Base-by-base conservation (phyloP, 345 rosid species). In the Litchi chinensis region DNA sequence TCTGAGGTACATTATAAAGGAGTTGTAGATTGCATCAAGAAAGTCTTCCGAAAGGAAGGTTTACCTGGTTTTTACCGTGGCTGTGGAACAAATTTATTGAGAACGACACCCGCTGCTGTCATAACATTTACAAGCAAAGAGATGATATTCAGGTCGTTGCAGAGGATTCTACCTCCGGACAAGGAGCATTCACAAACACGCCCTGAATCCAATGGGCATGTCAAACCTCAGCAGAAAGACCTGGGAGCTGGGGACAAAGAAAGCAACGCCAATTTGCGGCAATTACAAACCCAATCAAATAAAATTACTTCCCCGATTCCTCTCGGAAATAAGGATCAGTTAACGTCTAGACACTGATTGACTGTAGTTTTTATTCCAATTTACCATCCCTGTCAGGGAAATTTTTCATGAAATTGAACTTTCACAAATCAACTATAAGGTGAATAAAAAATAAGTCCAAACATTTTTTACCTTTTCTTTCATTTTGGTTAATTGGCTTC, bases 81-180 rank as follows among this genome's bases (percentile, higher is more conserved):
- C 54, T 93, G 92, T 75, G 98, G 90, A 6, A 92, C 98, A 22
- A 93, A 93, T 68, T 83, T 92, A 11, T 60, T 93, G 70, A 87
- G 96, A 89, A 93, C 96, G 15, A 92, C 96, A 60, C 98, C 98
- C 62, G 92, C 98, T 3, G 98, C 96, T 44, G 90, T 92, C 56
- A 93, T 92, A 56, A 93, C 98, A 65, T 90, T 93, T 79, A 93
- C 95, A 60, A 92, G 92, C 72, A 92, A 91, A 39, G 98, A 93
- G 88, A 93, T 89, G 93, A 92, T 93, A 76, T 85, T 77, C 46
- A 79, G 92, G 78, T 89, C 88, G 59, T 70, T 92, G 75, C 77
- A 67, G 26, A 77, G 76, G 76, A 87, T 82, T 40, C 75, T 84
- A 76, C 88, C 90, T 75, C 80, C 92, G 0, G 91, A 77, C 52